Evolutionary conservation across 805 yeast genomes (phyloP).

Genomic region (Sugiyamaella boreocaroliniensis): DNA sequence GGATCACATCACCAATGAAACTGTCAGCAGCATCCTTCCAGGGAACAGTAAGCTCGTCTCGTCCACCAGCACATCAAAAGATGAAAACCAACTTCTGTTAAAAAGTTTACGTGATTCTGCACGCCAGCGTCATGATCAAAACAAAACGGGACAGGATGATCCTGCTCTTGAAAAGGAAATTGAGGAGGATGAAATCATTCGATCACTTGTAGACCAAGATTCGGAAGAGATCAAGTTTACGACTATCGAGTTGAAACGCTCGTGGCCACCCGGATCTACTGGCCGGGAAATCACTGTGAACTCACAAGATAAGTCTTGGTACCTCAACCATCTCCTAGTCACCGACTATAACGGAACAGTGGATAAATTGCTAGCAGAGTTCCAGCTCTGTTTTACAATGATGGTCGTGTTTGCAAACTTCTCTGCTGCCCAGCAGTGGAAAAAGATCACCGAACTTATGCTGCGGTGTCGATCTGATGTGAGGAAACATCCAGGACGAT

Average conservation of each 20-base stretch:
- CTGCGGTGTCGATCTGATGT: conserved; percentile 34
- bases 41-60: conserved; percentile 25
- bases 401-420: conserved; percentile 53
- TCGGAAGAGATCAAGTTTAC: conserved; percentile 38
- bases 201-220: conserved; percentile 30
- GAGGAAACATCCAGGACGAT: conserved; percentile 24
- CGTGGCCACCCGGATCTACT: conserved; percentile 33
- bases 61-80: conserved; percentile 44
- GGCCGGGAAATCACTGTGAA: conserved; percentile 43
- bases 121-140: conserved; percentile 14
- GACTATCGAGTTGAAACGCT: conserved; percentile 36
- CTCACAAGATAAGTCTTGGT: conserved; percentile 58
- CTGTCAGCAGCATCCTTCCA: conserved; percentile 29
- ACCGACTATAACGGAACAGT: conserved; percentile 28
- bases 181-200: conserved; percentile 30
- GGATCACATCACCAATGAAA: conserved; percentile 22
- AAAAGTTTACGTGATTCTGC: conserved; percentile 34
- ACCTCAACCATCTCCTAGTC: conserved; percentile 35
- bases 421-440: conserved; percentile 62
- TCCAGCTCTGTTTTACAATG: conserved; percentile 46
- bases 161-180: conserved; percentile 5
- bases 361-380: conserved; percentile 42
- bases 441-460: conserved; percentile 40
- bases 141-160: neutral
- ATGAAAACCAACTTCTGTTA: conserved; percentile 40